Evolutionary conservation across 176 grass and related monocot genomes (phyloP).

Genomic region (Paspalum vaginatum): DNA sequence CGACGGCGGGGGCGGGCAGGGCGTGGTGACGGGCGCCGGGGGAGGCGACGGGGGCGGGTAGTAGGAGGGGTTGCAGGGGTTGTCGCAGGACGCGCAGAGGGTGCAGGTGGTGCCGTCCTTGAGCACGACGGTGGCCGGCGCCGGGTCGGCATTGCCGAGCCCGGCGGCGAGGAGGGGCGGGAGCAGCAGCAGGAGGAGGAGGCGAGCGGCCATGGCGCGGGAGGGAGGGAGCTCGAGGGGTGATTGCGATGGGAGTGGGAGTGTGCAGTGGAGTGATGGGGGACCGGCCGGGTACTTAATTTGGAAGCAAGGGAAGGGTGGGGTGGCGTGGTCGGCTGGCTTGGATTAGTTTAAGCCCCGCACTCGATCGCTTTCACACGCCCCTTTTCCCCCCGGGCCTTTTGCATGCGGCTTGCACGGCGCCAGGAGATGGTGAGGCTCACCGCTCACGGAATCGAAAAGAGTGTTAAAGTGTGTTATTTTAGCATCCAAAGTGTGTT

Average conservation of each 20-base stretch:
- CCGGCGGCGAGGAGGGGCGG: slow-evolving; percentile 30
- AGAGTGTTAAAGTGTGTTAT: no score
- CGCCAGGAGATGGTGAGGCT: no score
- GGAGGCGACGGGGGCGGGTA: slow-evolving; percentile 55
- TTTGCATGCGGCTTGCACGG: no score
- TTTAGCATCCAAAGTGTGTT: no score
- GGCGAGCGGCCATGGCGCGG: slow-evolving; percentile 27
- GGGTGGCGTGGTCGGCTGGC: slow-evolving; percentile 19
- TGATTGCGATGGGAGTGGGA: slow-evolving; percentile 39
- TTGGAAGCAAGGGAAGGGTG: neutral
- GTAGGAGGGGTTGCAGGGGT: slow-evolving; percentile 66
- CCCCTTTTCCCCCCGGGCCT: neutral
- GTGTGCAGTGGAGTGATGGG: neutral
- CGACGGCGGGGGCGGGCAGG: slow-evolving; percentile 49
- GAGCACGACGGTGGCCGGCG: slow-evolving; percentile 42
- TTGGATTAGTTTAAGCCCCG: neutral
- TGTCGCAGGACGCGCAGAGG: slow-evolving; percentile 83
- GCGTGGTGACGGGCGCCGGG: slow-evolving; percentile 32
- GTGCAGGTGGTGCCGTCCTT: slow-evolving; percentile 82
- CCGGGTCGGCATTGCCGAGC: slow-evolving; percentile 25
- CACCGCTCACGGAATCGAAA: no score
- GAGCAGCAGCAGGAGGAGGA: neutral
- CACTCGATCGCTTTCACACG: neutral
- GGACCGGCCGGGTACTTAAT: slow-evolving; percentile 40
- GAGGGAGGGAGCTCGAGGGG: neutral